Conservation (phyloP, 164 flowering plant species). For the Aristolochia fimbriata region DNA sequence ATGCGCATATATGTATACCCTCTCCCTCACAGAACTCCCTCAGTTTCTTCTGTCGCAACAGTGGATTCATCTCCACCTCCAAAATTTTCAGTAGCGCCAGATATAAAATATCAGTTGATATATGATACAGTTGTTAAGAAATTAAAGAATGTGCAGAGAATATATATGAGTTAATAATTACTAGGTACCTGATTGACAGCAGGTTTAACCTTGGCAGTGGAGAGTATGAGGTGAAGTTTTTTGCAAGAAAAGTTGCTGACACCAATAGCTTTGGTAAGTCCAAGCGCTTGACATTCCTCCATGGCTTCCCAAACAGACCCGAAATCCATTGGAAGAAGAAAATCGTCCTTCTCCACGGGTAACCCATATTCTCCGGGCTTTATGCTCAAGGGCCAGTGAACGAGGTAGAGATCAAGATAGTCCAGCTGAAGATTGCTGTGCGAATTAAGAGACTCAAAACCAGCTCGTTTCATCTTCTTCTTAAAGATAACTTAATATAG, state of each 20-base stretch:
- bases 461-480: too few species aligned
- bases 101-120: neutral
- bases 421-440: slow-evolving; percentile 26
- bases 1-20: slow-evolving; percentile 19
- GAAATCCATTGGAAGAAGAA: slow-evolving; percentile 7
- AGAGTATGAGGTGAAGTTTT: slow-evolving; percentile 10
- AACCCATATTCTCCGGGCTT: slow-evolving; percentile 1
- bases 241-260: slow-evolving; percentile 24
- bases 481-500: too few species aligned
- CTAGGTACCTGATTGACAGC: slow-evolving; percentile 27
- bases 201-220: slow-evolving; percentile 15
- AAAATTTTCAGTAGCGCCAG: neutral
- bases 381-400: slow-evolving; percentile 26
- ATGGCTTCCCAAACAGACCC: slow-evolving; percentile 13
- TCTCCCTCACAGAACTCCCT: slow-evolving; percentile 17
- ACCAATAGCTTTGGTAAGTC: slow-evolving; percentile 18
- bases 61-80: slow-evolving; percentile 28
- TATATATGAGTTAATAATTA: too few species aligned
- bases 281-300: slow-evolving; percentile 18
- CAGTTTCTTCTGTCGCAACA: slow-evolving; percentile 20
- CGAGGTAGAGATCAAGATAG: slow-evolving; percentile 30
- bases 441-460: too few species aligned
- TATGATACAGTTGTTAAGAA: too few species aligned
- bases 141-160: too few species aligned
- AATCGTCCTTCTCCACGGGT: slow-evolving; percentile 2